Conservation (phyloP, 345 rosid genomes). For the Brassica cretica region DNA sequence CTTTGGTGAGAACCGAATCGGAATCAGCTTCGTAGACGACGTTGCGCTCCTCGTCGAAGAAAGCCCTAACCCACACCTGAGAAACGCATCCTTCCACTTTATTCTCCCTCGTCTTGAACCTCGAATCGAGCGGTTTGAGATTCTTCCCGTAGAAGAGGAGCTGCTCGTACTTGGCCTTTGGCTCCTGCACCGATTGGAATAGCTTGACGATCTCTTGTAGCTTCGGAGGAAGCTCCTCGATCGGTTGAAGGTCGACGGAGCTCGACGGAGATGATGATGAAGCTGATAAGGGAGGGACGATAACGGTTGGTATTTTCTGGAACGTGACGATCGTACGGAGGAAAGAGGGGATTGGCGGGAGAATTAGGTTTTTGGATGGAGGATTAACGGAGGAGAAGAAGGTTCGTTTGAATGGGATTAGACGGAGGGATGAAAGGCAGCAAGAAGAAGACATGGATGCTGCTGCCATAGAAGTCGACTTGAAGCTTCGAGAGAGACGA, state of each 20-base stretch:
- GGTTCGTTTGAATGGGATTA: neutral
- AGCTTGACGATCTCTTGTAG: slow-evolving; percentile 79
- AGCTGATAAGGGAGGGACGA: slow-evolving; percentile 21
- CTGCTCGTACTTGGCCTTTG: slow-evolving; percentile 83
- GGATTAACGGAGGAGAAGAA: neutral
- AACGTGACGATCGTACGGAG: slow-evolving; percentile 47
- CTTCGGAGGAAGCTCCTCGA: slow-evolving; percentile 81
- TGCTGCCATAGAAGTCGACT: slow-evolving; percentile 25
- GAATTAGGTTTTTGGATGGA: slow-evolving; percentile 44
- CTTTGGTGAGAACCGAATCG: slow-evolving; percentile 80
- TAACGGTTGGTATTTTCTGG: slow-evolving; percentile 41
- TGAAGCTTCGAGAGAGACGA: slow-evolving; percentile 32
- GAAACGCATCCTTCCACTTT: slow-evolving; percentile 95
- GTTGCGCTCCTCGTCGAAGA: slow-evolving; percentile 54
- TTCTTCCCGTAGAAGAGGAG: slow-evolving; percentile 76
- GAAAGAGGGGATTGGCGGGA: slow-evolving; percentile 24
- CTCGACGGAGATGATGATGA: slow-evolving; percentile 45
- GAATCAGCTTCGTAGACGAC: slow-evolving; percentile 91
- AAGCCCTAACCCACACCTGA: slow-evolving; percentile 97
- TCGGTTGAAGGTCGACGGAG: slow-evolving; percentile 57
- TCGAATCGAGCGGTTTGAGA: slow-evolving; percentile 68
- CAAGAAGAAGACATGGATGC: slow-evolving; percentile 33
- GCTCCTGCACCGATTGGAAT: slow-evolving; percentile 79
- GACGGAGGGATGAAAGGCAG: slow-evolving; percentile 28
- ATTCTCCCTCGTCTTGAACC: slow-evolving; percentile 70